phyloP scores from a whole-genome alignment of 176 grass and related monocot genomes.

The Aegilops sharonensis region DNA sequence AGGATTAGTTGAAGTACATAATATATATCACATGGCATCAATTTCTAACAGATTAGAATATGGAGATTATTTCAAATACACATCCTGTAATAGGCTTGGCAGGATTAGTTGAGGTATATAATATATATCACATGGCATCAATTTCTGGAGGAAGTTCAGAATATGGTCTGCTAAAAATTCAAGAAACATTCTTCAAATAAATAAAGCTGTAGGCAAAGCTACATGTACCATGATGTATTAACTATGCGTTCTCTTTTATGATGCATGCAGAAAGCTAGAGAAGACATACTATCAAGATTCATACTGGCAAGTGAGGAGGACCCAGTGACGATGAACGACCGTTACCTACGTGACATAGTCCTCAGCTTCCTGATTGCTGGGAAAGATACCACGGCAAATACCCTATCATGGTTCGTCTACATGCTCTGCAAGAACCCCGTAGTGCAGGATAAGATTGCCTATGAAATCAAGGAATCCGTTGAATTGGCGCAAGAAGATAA shows the following conservation, averaged over 20 bases:
- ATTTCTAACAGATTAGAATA: background rate
- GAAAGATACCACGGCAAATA: slow-evolving; percentile 66
- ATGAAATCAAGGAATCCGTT: slow-evolving; percentile 43
- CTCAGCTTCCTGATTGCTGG: slow-evolving; percentile 74
- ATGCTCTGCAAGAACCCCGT: slow-evolving; percentile 69
- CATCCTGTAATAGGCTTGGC: background rate
- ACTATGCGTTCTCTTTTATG: slow-evolving; percentile 3
- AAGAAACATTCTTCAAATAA: background rate
- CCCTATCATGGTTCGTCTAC: slow-evolving; percentile 78
- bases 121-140: background rate
- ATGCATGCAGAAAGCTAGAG: slow-evolving; percentile 38
- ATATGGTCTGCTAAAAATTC: background rate
- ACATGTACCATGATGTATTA: background rate
- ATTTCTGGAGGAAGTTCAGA: background rate
- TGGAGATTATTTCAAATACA: background rate
- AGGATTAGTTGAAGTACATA: background rate
- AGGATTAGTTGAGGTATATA: background rate
- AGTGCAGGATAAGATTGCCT: slow-evolving; percentile 56
- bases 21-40: background rate
- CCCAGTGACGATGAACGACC: slow-evolving; percentile 37
- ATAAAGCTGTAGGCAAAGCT: background rate
- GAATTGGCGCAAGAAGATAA: slow-evolving; percentile 12
- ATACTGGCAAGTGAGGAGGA: slow-evolving; percentile 50
- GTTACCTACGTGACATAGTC: slow-evolving; percentile 76
- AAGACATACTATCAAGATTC: slow-evolving; percentile 84